Base-by-base conservation (phyloP, 1,284 basidiomycete species). In the Cutaneotrichosporon cutaneum region DNA sequence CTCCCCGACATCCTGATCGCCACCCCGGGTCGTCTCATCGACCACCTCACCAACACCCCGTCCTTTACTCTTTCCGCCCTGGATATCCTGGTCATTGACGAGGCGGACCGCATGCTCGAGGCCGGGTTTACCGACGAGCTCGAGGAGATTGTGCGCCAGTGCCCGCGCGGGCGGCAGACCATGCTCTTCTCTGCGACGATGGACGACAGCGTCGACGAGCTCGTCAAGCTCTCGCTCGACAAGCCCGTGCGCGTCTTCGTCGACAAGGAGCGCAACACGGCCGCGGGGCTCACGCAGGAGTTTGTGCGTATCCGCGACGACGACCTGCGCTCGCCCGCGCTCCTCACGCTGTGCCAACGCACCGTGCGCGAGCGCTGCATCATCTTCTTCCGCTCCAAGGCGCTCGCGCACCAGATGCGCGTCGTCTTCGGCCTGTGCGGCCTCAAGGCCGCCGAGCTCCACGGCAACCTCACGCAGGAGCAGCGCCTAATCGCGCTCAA, bases 101-200 rank as follows among this genome's bases (percentile, higher is more conserved):
- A 99, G 82, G 95, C 95, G 3, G 95, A 99, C 78, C 86, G 95
- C 60, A 98, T 99, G 90, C 86, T 99, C 45, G 94, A 93, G 39
- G 95, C 97, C 73, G 95, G 95, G 36, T 99, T 98, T 81, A 86
- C 88, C n/a, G 94, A 94, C 76, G 95, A 98, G 77, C 83, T 99
- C 35, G 83, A 88, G 39, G 95, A 99, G 80, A 97, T 99, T 70
- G 88, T 98, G 77, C 88, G 87, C 68, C 85, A 90, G 42, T 95
- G 94, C 73, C 94, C 95, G 1, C 81, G 83, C 16, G 89, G 89
- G 16, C 86, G 95, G 44, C 95, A 98, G 78, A 97, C 95, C 4
- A 96, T 99, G 93, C 84, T 99, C 27, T 99, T 99, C 80, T 96
- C 93, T 0, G 95, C 95, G 1, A 99, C 95, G 1, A 97, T 98